Evolutionary conservation across 23 red algal genomes (phyloP).

Genomic region (Agarophyton chilense): DNA sequence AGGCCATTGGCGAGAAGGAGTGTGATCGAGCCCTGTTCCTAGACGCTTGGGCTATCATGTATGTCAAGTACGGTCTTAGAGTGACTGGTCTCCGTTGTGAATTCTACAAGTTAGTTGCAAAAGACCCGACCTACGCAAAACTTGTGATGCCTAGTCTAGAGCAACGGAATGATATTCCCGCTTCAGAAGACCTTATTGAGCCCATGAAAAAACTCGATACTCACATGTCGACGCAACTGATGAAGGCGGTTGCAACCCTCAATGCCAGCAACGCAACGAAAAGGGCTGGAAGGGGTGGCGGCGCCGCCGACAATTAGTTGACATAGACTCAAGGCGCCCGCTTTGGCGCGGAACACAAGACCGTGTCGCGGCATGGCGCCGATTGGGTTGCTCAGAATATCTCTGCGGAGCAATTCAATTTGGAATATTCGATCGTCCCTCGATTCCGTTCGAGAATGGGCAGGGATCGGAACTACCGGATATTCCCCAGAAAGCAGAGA

Average conservation of each 20-base stretch:
- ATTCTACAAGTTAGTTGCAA: conserved; percentile 9
- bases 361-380: not conserved
- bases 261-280: not conserved
- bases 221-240: conserved; percentile 6
- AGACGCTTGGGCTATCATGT: conserved; percentile 2
- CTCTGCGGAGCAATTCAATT: not conserved
- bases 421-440: too few relatives aligned
- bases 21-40: not conserved
- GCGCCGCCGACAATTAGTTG: not conserved
- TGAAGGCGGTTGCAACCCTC: conserved; percentile 10
- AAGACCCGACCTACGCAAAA: conserved; percentile 2
- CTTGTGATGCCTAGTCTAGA: not conserved
- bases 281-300: not conserved
- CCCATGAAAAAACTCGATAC: conserved; percentile 4
- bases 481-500: too few relatives aligned
- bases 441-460: too few relatives aligned
- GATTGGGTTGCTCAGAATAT: not conserved
- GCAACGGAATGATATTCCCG: not conserved
- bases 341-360: not conserved
- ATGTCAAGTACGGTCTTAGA: conserved; percentile 15
- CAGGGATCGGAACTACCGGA: too few relatives aligned
- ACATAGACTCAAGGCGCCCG: not conserved
- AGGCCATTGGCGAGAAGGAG: not conserved
- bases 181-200: not conserved
- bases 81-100: not conserved